Conservation (phyloP, 495 filamentous ascomycete species). For the Penicillium arizonense region DNA sequence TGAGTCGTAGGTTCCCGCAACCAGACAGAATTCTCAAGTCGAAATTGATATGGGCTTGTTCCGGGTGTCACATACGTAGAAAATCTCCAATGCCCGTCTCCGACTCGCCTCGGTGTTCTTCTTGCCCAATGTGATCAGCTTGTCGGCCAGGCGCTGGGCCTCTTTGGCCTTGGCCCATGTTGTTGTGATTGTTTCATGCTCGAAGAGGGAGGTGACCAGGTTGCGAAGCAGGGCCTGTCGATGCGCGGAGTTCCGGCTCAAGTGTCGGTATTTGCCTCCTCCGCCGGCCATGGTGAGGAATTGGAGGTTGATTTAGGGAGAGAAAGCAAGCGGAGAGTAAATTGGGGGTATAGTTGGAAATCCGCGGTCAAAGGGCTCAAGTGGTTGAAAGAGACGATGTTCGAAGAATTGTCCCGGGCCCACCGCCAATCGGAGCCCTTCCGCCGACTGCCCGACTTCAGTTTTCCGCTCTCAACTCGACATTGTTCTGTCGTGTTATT, state of each 20-base stretch:
- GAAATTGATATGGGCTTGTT: neutral
- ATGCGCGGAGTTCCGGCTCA: constrained; percentile 80
- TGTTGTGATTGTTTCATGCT: constrained; percentile 87
- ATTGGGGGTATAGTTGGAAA: neutral
- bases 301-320: neutral
- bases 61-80: constrained; percentile 65
- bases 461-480: constrained; percentile 4
- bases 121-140: constrained; percentile 90
- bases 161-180: constrained; percentile 98
- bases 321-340: neutral
- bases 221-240: constrained; percentile 93
- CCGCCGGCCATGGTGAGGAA: constrained; percentile 74
- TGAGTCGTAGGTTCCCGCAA: neutral
- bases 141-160: constrained; percentile 87
- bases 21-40: neutral
- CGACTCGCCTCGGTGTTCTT: constrained; percentile 76
- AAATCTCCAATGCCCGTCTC: constrained; percentile 64
- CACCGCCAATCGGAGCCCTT: constrained; percentile 44
- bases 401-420: constrained; percentile 37
- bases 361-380: constrained; percentile 2
- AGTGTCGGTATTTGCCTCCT: constrained; percentile 77
- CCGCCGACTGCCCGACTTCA: constrained; percentile 28
- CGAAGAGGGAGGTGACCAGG: constrained; percentile 91
- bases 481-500: neutral
- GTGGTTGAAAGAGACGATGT: constrained; percentile 14